Base-by-base conservation (phyloP, 306 rosid genomes). In the Casuarina cunninghamiana region DNA sequence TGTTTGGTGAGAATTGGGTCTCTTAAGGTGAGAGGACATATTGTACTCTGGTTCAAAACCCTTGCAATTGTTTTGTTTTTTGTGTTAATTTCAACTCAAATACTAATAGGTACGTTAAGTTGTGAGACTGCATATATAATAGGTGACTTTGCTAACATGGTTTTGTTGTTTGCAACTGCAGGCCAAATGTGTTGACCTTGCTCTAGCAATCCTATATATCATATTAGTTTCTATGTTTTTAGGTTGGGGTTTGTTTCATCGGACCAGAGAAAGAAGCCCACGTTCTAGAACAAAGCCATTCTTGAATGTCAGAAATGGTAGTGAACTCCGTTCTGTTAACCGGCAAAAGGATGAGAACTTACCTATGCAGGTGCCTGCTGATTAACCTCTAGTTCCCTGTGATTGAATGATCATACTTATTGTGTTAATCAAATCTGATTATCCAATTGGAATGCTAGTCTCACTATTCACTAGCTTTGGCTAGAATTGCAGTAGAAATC, bases 171-270 rank as follows among this genome's bases (percentile, higher is more conserved):
- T 83, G 81, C 65, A 66, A 63, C 77, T 84, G 87, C 83, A 95
- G 99, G 98, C 84, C 71, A 93, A 93, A 75, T 95, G 99, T 82
- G 80, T 90, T 78, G 99, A 95, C 84, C 78, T 91, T 60, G 61
- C 84, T 58, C 83, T 91, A 67, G 76, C 94, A 73, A 80, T 95
- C 82, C 80, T 91, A 58, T 95, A 90, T 87, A 75, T 95, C 75
- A 50, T 86, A 75, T 84, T 93, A 76, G 77, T 86, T 71, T 85
- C 89, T 79, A 83, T 82, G 73, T 86, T 93, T 81, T 77, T 95
- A 79, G 97, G 97, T 71, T 95, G 99, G 99, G 91, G 91, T 67
- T 75, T 93, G 53, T 85, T 86, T 87, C 79, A 87, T 80, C 87
- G 82, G 66, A 80, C 80, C 79, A 80, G 88, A 82, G 83, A 83